Percentiles rank a stretch among this genome's conserved stretches.
phyloP scores from a whole-genome alignment of 495 filamentous ascomycete species.

The Penicillium fimorum region DNA sequence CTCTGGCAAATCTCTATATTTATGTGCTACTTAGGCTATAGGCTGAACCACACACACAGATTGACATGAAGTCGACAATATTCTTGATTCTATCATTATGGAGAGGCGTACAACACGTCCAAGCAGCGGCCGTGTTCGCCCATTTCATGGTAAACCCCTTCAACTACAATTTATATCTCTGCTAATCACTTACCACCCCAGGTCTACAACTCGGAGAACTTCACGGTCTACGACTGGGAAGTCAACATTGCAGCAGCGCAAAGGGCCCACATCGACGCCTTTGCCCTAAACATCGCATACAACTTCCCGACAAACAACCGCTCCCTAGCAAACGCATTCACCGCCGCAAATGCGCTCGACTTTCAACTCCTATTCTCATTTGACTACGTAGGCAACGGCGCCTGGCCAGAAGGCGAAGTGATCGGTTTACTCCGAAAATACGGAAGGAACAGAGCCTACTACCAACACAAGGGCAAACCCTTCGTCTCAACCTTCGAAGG shows the following conservation, averaged over 20 bases:
- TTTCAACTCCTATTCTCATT: slow-evolving; percentile 72
- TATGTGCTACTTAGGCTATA: neutral
- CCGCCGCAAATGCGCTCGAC: slow-evolving; percentile 50
- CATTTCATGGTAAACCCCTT: slow-evolving; percentile 34
- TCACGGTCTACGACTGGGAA: slow-evolving; percentile 51
- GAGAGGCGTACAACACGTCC: neutral
- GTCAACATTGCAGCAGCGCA: slow-evolving; percentile 60
- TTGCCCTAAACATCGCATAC: slow-evolving; percentile 68
- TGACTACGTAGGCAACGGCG: slow-evolving; percentile 56
- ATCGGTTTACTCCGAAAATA: slow-evolving; percentile 57
- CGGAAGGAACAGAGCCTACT: slow-evolving; percentile 50
- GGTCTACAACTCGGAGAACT: slow-evolving; percentile 32
- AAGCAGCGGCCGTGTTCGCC: slow-evolving; percentile 31
- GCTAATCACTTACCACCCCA: slow-evolving; percentile 4
- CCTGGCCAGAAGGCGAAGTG: slow-evolving; percentile 57
- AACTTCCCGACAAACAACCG: slow-evolving; percentile 39
- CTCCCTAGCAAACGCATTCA: slow-evolving; percentile 53
- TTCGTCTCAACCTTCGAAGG: slow-evolving; percentile 77
- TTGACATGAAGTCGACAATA: slow-evolving; percentile 4
- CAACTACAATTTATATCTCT: neutral
- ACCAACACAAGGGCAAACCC: slow-evolving; percentile 53
- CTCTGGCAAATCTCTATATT: neutral
- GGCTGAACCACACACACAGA: neutral
- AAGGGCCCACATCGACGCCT: slow-evolving; percentile 66
- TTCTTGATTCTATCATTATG: slow-evolving; percentile 8